Conservation (phyloP, 345 rosid species). For the Populus pruinosa region DNA sequence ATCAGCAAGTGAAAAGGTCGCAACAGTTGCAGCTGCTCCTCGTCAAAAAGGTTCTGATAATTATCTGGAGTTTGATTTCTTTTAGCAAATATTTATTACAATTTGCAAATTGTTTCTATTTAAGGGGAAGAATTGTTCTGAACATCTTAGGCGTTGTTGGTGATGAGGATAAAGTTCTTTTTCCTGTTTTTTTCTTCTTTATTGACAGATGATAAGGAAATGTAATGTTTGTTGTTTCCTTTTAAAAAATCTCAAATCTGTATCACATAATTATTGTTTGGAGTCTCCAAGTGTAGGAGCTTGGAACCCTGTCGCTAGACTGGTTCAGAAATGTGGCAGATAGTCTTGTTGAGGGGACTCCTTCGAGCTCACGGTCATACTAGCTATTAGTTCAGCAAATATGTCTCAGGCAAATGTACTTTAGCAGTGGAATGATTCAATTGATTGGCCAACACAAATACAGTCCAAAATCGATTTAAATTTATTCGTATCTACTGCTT, state of each 20-base stretch:
- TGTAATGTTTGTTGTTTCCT: slow-evolving; percentile 31
- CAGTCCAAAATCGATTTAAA: not conserved
- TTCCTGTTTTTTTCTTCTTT: not conserved
- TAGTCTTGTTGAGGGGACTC: not conserved
- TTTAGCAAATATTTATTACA: slow-evolving; percentile 41
- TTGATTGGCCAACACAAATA: not conserved
- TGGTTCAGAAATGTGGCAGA: not conserved
- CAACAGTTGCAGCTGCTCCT: slow-evolving; percentile 30
- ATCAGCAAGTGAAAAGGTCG: slow-evolving; percentile 47
- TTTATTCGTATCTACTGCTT: not conserved
- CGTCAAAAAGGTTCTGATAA: slow-evolving; percentile 69
- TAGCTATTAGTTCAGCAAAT: not conserved
- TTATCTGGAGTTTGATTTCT: slow-evolving; percentile 90
- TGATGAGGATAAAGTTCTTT: slow-evolving; percentile 29
- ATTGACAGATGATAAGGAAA: slow-evolving; percentile 41
- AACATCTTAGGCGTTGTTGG: slow-evolving; percentile 32
- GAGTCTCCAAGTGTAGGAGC: not conserved
- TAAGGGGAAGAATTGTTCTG: slow-evolving; percentile 39
- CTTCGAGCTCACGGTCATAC: no score
- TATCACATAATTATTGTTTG: slow-evolving; percentile 7
- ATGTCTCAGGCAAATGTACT: not conserved
- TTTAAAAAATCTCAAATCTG: slow-evolving; percentile 18
- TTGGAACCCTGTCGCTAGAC: not conserved
- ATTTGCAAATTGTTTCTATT: slow-evolving; percentile 32
- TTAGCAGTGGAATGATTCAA: not conserved